Conservation (phyloP, 352 stramenopile species). For the Phytophthora europaea region DNA sequence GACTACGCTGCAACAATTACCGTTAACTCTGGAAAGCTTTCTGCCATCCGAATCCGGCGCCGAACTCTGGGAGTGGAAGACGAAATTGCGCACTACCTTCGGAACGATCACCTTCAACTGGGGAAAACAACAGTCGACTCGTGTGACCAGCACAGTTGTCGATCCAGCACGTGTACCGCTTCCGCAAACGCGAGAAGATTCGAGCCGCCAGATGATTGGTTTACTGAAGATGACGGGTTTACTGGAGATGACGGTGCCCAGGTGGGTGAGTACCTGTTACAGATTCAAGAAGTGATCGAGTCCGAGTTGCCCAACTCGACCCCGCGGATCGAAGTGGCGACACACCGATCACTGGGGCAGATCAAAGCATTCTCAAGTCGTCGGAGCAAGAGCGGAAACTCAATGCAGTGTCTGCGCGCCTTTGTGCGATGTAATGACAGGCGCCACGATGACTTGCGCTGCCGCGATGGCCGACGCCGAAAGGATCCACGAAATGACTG, state of each 20-base stretch:
- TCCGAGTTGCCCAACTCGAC: background rate
- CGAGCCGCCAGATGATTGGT: no score
- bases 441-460: no score
- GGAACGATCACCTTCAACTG: background rate
- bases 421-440: background rate
- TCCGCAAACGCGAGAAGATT: background rate
- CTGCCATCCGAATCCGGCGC: background rate
- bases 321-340: background rate
- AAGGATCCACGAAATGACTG: background rate
- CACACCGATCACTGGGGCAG: background rate
- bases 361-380: constrained; percentile 2
- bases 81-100: constrained; percentile 5
- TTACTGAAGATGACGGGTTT: background rate
- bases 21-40: background rate
- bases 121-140: background rate
- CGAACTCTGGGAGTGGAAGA: constrained; percentile 12
- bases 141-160: no score
- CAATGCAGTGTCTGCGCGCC: constrained; percentile 9
- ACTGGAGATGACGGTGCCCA: background rate
- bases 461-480: background rate
- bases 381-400: constrained; percentile 1
- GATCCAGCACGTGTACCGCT: background rate
- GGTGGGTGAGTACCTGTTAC: background rate
- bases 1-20: background rate
- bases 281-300: background rate